Evolutionary conservation across 495 filamentous ascomycete genomes (phyloP).

Genomic region (Lentithecium fluviatile): DNA sequence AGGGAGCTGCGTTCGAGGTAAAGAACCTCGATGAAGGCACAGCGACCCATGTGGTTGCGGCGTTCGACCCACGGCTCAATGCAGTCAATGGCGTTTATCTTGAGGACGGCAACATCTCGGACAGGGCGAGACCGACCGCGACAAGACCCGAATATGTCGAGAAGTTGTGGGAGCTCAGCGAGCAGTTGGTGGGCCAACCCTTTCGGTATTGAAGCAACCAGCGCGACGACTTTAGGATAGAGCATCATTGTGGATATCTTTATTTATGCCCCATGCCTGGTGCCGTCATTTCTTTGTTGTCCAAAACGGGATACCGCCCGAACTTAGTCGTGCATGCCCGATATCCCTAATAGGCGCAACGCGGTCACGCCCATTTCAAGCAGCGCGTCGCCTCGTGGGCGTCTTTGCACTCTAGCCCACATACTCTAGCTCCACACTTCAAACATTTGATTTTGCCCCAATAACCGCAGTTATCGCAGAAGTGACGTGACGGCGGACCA

Average conservation of each 20-base stretch:
- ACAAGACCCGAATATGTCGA: slow-evolving; percentile 17
- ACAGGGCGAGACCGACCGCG: slow-evolving; percentile 6
- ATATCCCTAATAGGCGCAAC: neutral
- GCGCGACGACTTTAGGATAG: too few relatives aligned
- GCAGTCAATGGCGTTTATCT: slow-evolving; percentile 21
- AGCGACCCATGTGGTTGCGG: slow-evolving; percentile 29
- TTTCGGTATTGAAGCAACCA: slow-evolving; percentile 24
- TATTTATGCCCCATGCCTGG: too few relatives aligned
- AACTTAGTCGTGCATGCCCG: too few relatives aligned
- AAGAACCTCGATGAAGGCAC: slow-evolving; percentile 27
- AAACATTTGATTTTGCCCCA: slow-evolving; percentile 85
- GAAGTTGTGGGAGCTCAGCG: slow-evolving; percentile 28
- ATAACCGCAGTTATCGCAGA: slow-evolving; percentile 90
- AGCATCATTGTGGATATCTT: too few relatives aligned
- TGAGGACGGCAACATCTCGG: slow-evolving; percentile 11
- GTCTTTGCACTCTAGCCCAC: slow-evolving; percentile 77
- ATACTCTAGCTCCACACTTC: slow-evolving; percentile 77
- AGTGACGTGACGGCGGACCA: slow-evolving; percentile 58
- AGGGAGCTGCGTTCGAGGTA: neutral
- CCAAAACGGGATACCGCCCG: too few relatives aligned
- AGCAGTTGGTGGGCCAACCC: slow-evolving; percentile 21
- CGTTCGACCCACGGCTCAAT: slow-evolving; percentile 28
- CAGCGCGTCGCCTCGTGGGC: slow-evolving; percentile 79
- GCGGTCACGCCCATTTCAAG: slow-evolving; percentile 39
- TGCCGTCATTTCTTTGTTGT: too few relatives aligned